phyloP scores from a whole-genome alignment of 805 yeast genomes.

The Brettanomyces nanus region DNA sequence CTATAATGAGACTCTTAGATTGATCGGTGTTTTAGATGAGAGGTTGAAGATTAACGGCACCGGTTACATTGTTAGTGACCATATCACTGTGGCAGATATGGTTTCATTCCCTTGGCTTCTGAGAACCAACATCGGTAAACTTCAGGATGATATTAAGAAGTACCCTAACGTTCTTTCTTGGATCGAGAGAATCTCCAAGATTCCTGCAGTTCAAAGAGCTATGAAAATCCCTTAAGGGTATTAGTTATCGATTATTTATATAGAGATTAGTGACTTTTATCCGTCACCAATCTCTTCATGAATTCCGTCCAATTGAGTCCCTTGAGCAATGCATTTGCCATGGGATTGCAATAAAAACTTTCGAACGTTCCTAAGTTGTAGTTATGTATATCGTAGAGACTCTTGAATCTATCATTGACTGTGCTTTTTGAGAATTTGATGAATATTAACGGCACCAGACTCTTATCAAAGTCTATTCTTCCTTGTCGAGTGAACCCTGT shows the following conservation, averaged over 20 bases:
- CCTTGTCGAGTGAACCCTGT: conserved; percentile 41
- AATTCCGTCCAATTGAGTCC: conserved; percentile 28
- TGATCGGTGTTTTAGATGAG: conserved; percentile 45
- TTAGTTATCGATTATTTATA: background rate
- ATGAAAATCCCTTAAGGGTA: conserved; percentile 12
- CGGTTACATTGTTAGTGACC: conserved; percentile 56
- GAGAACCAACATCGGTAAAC: conserved; percentile 4
- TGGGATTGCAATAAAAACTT: conserved; percentile 30
- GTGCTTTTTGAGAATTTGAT: conserved; percentile 30
- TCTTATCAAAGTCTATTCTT: conserved; percentile 33
- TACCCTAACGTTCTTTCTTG: conserved; percentile 35
- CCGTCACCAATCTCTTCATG: conserved; percentile 6
- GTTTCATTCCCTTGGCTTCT: conserved; percentile 37
- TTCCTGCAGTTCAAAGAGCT: conserved; percentile 30
- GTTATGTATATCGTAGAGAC: conserved; percentile 26
- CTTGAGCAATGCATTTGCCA: conserved; percentile 27
- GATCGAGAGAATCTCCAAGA: conserved; percentile 26
- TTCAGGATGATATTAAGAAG: conserved; percentile 15
- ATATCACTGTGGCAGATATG: conserved; percentile 52
- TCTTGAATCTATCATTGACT: conserved; percentile 9
- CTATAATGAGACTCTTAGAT: conserved; percentile 40
- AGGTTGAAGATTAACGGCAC: conserved; percentile 37
- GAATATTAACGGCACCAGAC: conserved; percentile 38
- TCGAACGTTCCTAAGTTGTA: conserved; percentile 32
- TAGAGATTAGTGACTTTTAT: background rate